Evolutionary conservation across 2,329 filamentous ascomycete genomes (phyloP).

Genomic region (Neobulgaria alba): DNA sequence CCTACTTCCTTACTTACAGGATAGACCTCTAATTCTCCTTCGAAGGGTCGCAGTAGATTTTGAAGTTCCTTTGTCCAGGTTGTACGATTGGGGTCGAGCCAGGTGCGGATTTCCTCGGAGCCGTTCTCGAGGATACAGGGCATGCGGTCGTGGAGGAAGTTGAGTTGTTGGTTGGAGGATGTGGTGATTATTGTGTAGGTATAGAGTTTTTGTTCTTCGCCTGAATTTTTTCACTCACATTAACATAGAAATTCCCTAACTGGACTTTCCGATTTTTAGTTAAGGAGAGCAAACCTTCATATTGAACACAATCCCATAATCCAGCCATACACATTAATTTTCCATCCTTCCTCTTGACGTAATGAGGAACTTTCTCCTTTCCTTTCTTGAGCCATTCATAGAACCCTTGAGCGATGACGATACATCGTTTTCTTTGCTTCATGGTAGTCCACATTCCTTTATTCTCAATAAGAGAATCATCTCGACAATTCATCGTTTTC

Average conservation of each 20-base stretch:
- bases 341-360: constrained; percentile 71
- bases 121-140: constrained; percentile 80
- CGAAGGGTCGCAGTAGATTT: constrained; percentile 66
- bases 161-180: constrained; percentile 70
- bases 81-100: constrained; percentile 65
- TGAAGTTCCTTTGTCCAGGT: constrained; percentile 78
- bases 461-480: constrained; percentile 69
- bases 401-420: constrained; percentile 85
- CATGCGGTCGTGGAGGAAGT: constrained; percentile 91
- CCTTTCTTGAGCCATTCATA: constrained; percentile 89
- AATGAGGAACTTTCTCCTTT: constrained; percentile 80
- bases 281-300: constrained; percentile 49
- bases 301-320: constrained; percentile 81
- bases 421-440: constrained; percentile 81
- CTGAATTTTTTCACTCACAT: constrained; percentile 26
- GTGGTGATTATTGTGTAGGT: constrained; percentile 95
- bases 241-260: no score
- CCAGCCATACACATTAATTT: constrained; percentile 78
- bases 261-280: no score
- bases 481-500: constrained; percentile 91
- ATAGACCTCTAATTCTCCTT: constrained; percentile 74
- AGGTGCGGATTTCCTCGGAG: constrained; percentile 59
- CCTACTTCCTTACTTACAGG: constrained; percentile 83
- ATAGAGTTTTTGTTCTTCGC: constrained; percentile 61
- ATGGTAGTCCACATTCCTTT: constrained; percentile 87